Conservation (phyloP, 1,284 basidiomycete species). For the Anthracocystis walkeri region DNA sequence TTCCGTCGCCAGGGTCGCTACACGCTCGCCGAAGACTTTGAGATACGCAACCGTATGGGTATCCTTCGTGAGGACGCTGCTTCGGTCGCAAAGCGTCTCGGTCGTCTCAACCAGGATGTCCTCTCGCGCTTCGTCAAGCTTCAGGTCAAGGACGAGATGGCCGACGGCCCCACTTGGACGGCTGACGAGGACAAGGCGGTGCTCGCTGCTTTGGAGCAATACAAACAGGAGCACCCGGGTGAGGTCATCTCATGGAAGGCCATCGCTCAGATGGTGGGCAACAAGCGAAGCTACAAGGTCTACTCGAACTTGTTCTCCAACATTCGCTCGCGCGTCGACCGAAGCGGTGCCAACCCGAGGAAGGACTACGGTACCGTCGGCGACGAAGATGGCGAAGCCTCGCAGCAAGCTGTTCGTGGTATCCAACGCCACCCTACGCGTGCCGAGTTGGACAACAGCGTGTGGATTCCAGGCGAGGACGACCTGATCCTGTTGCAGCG, state of each 20-base stretch:
- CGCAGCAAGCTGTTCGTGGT: conserved; percentile 37
- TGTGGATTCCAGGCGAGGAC: conserved; percentile 48
- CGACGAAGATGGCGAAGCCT: conserved; percentile 20
- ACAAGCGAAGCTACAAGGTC: conserved; percentile 54
- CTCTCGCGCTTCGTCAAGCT: conserved; percentile 46
- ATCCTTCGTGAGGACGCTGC: conserved; percentile 31
- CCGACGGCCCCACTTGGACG: conserved; percentile 37
- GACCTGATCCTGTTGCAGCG: conserved; percentile 51
- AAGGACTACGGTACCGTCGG: conserved; percentile 32
- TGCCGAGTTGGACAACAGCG: conserved; percentile 45
- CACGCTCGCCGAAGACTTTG: conserved; percentile 44
- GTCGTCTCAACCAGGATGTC: conserved; percentile 45
- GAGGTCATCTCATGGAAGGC: conserved; percentile 50
- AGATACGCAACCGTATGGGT: conserved; percentile 37
- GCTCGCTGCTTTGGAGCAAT: conserved; percentile 40
- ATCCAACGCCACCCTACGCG: conserved; percentile 34
- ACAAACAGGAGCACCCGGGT: conserved; percentile 45
- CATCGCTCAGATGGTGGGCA: conserved; percentile 46
- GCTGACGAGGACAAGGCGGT: conserved; percentile 51
- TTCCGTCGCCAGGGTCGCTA: conserved; percentile 46
- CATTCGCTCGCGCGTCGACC: conserved; percentile 40
- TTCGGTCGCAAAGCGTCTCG: conserved; percentile 50
- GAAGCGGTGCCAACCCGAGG: conserved; percentile 26
- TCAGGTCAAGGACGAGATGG: conserved; percentile 43
- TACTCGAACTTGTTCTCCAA: conserved; percentile 48